Percentiles rank a stretch among this genome's conserved stretches.
Evolutionary conservation across 2,329 filamentous ascomycete genomes (phyloP).

Genomic region (Colletotrichum abscissum): DNA sequence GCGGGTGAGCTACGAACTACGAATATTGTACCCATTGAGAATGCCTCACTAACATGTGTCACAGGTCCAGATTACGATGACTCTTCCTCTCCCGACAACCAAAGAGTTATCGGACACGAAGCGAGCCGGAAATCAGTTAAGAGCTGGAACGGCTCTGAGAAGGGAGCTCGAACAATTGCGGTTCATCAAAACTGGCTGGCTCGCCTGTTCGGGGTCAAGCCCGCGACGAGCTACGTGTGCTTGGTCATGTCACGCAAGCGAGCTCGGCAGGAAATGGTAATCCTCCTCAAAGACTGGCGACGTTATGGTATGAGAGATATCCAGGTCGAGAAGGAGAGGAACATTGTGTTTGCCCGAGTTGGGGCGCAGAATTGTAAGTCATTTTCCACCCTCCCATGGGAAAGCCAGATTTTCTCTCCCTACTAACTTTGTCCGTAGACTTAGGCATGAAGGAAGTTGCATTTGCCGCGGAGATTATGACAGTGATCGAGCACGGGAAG

Average conservation of each 20-base stretch:
- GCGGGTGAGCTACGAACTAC: slow-evolving; percentile 49
- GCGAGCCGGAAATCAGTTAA: slow-evolving; percentile 37
- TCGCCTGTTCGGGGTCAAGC: slow-evolving; percentile 89
- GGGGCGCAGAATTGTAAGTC: slow-evolving; percentile 80
- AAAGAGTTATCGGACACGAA: slow-evolving; percentile 36
- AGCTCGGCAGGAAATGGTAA: slow-evolving; percentile 81
- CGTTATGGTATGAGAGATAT: slow-evolving; percentile 85
- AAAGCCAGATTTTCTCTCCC: not conserved
- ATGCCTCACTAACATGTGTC: slow-evolving; percentile 34
- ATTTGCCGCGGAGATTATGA: slow-evolving; percentile 89
- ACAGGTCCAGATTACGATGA: slow-evolving; percentile 48
- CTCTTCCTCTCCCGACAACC: slow-evolving; percentile 40
- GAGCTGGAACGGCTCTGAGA: slow-evolving; percentile 49
- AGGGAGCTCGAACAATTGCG: slow-evolving; percentile 65
- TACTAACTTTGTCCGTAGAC: slow-evolving; percentile 58
- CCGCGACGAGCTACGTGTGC: slow-evolving; percentile 79
- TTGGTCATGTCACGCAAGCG: slow-evolving; percentile 76
- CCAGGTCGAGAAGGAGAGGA: slow-evolving; percentile 80
- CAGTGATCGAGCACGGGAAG: slow-evolving; percentile 86
- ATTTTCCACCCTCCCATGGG: no score
- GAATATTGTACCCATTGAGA: not conserved
- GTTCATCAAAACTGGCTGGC: slow-evolving; percentile 88
- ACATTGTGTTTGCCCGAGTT: slow-evolving; percentile 83
- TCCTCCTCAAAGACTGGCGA: slow-evolving; percentile 82
- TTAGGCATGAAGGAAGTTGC: slow-evolving; percentile 88